These are phyloP conservation scores for Fistulina hepatica DNA, from an alignment of 1,284 basidiomycete genomes.

Conservation along the genomic window DNA sequence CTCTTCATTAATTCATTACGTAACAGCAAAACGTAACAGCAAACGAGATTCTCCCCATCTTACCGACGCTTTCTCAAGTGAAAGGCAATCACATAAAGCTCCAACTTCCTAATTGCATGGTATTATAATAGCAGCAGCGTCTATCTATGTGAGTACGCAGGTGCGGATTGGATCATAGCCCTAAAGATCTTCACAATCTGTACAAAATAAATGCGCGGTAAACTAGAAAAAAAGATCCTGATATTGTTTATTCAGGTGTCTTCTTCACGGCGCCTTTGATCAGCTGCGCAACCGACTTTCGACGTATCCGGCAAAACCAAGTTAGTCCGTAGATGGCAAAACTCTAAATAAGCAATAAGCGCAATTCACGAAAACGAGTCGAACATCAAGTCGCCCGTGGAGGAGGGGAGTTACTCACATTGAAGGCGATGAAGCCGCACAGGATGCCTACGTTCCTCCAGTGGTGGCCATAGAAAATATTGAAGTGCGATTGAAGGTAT, in stretches of 20 bases:
- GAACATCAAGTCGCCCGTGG: neutral
- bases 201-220: too few species aligned
- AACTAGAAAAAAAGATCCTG: too few species aligned
- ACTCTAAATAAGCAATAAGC: neutral
- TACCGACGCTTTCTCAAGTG: too few species aligned
- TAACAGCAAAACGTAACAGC: too few species aligned
- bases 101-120: too few species aligned
- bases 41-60: too few species aligned
- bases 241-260: neutral
- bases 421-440: conserved; percentile 33
- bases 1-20: too few species aligned
- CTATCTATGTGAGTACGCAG: too few species aligned
- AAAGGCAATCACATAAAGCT: too few species aligned
- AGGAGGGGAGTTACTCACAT: conserved; percentile 32
- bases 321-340: neutral
- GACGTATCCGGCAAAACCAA: neutral
- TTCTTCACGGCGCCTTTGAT: conserved; percentile 1
- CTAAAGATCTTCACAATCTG: too few species aligned
- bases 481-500: conserved; percentile 31
- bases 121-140: too few species aligned
- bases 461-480: conserved; percentile 36
- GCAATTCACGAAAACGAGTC: neutral
- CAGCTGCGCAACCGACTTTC: neutral
- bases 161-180: too few species aligned
- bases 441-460: conserved; percentile 44